A percentile compares a stretch with the other conserved stretches of the same genome.
Conservation (phyloP, 1,284 basidiomycete genomes). For the Trametes pubescens region DNA sequence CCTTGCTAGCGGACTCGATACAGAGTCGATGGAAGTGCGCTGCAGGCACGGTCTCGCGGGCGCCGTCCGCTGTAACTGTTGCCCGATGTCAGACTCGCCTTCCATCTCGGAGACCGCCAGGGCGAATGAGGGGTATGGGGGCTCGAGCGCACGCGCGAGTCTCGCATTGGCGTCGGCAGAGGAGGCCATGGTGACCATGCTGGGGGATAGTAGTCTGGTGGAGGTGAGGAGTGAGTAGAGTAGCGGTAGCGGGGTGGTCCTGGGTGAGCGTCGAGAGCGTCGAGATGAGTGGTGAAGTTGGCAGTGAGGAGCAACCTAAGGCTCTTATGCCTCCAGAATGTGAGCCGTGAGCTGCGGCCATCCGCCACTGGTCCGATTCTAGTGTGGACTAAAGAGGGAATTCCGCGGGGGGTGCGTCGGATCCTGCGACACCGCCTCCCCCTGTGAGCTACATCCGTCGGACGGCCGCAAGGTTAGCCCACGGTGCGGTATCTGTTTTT, state of each 20-base stretch:
- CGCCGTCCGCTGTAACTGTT: neutral
- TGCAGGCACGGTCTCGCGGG: neutral
- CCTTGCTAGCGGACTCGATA: neutral
- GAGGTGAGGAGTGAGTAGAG: neutral
- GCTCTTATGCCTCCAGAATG: constrained; percentile 3
- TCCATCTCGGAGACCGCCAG: constrained; percentile 13
- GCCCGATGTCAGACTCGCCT: neutral
- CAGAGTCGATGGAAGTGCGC: neutral
- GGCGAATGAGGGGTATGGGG: constrained; percentile 10
- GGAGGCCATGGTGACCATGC: neutral
- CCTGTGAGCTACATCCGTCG: neutral
- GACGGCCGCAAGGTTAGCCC: neutral
- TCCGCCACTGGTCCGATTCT: neutral
- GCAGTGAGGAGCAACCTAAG: neutral
- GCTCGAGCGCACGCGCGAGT: constrained; percentile 7
- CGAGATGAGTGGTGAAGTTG: neutral
- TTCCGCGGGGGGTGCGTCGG: neutral
- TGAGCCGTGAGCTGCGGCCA: neutral
- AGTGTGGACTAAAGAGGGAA: constrained; percentile 8
- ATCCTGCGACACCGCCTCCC: constrained; percentile 4
- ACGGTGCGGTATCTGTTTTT: neutral
- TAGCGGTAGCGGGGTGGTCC: neutral
- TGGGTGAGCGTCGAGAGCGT: neutral
- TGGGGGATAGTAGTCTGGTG: neutral
- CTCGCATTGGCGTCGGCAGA: neutral